A percentile compares a stretch with the other conserved stretches of the same genome.
Evolutionary conservation across 140 eudicot genomes (phyloP).

Genomic region (Bidens hawaiensis): DNA sequence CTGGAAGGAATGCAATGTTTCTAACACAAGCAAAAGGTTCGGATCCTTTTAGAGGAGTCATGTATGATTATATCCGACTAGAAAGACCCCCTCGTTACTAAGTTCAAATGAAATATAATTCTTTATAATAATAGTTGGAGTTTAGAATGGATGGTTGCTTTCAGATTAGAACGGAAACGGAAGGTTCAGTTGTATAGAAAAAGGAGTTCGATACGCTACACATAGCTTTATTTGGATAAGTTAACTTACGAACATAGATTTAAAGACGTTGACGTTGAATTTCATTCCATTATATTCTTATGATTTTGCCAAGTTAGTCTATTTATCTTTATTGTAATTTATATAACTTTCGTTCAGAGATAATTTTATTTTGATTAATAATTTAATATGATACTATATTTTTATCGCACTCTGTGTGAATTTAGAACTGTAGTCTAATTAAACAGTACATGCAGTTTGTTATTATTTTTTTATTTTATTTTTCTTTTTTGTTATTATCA

Average conservation of each 20-base stretch:
- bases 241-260: background rate
- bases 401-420: too few species aligned
- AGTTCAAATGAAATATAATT: background rate
- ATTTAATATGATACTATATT: too few species aligned
- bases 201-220: background rate
- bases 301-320: background rate
- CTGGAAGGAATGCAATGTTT: constrained; percentile 42
- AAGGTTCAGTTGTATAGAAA: background rate
- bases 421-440: too few species aligned
- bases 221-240: background rate
- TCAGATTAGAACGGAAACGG: background rate
- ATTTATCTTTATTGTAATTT: too few species aligned
- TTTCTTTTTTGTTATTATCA: too few species aligned
- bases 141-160: constrained; percentile 4
- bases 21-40: constrained; percentile 39
- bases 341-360: too few species aligned
- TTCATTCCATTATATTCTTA: background rate
- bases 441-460: too few species aligned
- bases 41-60: constrained; percentile 39
- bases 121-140: background rate
- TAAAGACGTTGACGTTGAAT: background rate
- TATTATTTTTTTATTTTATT: too few species aligned
- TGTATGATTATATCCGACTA: constrained; percentile 58
- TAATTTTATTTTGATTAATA: too few species aligned
- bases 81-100: constrained; percentile 28